Evolutionary conservation across 2,329 filamentous ascomycete genomes (phyloP), one percentile per base, ranked within the genome.

Genomic region (Fusarium dimerum): DNA sequence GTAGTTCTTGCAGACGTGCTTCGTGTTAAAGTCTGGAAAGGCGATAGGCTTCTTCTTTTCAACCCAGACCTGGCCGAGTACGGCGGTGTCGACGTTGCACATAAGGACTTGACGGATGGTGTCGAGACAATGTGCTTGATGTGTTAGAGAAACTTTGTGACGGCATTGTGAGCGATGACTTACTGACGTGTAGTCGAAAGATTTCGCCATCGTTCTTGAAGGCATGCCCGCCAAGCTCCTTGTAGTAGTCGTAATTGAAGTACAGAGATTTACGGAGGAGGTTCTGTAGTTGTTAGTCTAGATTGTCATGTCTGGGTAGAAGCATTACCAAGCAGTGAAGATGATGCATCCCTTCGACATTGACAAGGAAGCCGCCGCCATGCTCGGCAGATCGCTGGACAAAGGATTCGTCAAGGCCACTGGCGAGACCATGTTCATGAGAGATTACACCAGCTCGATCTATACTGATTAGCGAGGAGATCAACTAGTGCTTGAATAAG

Each of bases 1-100:
- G 47, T 79, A 84, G 62, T 84, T 81, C 34, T 80, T 77, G 66
- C 84, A 86, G 44, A 72, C 73, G 63, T 86, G 84, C 50, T 73
- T 72, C 0, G 83, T 85, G 60, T 84, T 83, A 68, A 86, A 86
- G 64, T 87, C 82, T 2, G 83, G 81, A 56, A 83, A 85, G 1
- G 81, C 74, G 41, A 71, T 68, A 0, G 77, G 75, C 9, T 73
- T 66, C 1, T 72, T 60, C 3, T 68, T 65, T 20, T 81, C 71
- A 34, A 77, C 78, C 83, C 83, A 87, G 6, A 86, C 76, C 59
- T 87, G 82, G 12, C 83, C 83, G 0, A 86, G 72, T 1, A 87
- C 76, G 2, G 77, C 83, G 3, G 82, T 78, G 57, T 87, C 84
- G 17, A 80, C 73, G 29, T 78, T 81, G 67, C 84, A 87, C 81